Evolutionary conservation across 2,329 filamentous ascomycete genomes (phyloP).

Genomic region (Berkeleyomyces basicola): DNA sequence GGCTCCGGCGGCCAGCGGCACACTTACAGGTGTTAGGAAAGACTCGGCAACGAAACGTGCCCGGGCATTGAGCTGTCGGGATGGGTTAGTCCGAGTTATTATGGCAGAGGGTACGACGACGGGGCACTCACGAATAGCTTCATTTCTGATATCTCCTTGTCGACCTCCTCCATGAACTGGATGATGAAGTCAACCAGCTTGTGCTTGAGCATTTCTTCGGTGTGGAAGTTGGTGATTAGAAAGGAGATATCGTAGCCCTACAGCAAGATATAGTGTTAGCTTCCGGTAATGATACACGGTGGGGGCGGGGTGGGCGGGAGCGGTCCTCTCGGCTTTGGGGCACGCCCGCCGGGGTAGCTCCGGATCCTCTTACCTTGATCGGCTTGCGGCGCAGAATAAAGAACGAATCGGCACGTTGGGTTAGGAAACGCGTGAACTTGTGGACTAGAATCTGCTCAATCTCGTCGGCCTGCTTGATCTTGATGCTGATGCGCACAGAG

Average conservation of each 20-base stretch:
- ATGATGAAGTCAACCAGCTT: slow-evolving; percentile 99
- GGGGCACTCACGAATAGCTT: slow-evolving; percentile 75
- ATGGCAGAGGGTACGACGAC: neutral
- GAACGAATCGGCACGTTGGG: slow-evolving; percentile 89
- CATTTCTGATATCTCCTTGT: slow-evolving; percentile 99
- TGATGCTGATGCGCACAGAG: slow-evolving; percentile 91
- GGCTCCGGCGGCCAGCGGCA: too few species aligned
- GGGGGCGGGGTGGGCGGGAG: slow-evolving; percentile 30
- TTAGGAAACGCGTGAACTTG: slow-evolving; percentile 95
- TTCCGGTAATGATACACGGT: neutral
- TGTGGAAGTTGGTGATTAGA: slow-evolving; percentile 96
- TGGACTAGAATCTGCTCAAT: slow-evolving; percentile 96
- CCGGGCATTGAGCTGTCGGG: slow-evolving; percentile 68
- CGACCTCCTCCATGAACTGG: slow-evolving; percentile 98
- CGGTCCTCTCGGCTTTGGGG: too few species aligned
- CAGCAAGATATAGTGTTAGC: slow-evolving; percentile 1
- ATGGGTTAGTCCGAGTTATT: neutral
- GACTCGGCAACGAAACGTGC: slow-evolving; percentile 97
- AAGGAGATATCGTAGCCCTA: slow-evolving; percentile 93
- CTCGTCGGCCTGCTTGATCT: slow-evolving; percentile 98
- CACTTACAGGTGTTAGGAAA: slow-evolving; percentile 75
- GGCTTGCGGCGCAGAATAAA: slow-evolving; percentile 92
- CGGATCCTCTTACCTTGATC: slow-evolving; percentile 37
- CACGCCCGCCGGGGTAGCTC: too few species aligned
- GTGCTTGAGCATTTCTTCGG: slow-evolving; percentile 96